These are phyloP conservation scores for Quercus gilva DNA, from an alignment of 306 rosid genomes.

Conservation along the genomic window DNA sequence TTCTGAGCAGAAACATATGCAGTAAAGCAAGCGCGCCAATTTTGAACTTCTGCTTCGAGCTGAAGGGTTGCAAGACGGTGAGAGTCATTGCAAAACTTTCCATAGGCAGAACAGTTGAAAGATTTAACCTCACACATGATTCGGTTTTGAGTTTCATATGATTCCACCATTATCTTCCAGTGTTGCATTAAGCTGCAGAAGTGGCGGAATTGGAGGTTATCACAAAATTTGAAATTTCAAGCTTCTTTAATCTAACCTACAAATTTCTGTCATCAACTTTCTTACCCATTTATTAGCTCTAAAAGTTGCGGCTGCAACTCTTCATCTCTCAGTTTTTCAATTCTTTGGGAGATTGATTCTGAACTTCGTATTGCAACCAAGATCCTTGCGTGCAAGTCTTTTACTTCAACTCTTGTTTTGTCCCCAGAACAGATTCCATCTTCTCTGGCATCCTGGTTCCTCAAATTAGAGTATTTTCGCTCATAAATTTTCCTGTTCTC, in stretches of 20 bases:
- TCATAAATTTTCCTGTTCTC: constrained; percentile 66
- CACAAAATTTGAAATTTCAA: neutral
- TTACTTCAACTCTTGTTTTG: constrained; percentile 69
- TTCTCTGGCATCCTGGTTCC: constrained; percentile 62
- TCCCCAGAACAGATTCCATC: constrained; percentile 51
- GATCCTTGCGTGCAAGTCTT: constrained; percentile 82
- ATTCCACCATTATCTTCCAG: constrained; percentile 78
- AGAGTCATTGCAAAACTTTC: constrained; percentile 71
- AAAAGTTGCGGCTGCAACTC: constrained; percentile 82
- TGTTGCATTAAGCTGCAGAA: constrained; percentile 68
- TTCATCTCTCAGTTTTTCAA: constrained; percentile 79
- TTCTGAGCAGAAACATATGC: constrained; percentile 72
- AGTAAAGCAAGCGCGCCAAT: constrained; percentile 64
- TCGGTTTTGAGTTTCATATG: constrained; percentile 84
- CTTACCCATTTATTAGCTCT: constrained; percentile 87
- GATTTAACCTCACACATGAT: constrained; percentile 71
- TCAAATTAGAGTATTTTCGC: constrained; percentile 60
- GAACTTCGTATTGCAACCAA: constrained; percentile 86
- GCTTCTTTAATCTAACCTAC: neutral
- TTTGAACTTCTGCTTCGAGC: constrained; percentile 75
- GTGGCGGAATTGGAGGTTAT: neutral
- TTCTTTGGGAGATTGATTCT: constrained; percentile 79
- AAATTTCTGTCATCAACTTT: constrained; percentile 1
- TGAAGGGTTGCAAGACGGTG: constrained; percentile 71
- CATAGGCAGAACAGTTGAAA: constrained; percentile 51